Evolutionary conservation across 495 filamentous ascomycete species (phyloP), one percentile per base, ranked within the genome.

Genomic region (Aspergillus bridgeri): DNA sequence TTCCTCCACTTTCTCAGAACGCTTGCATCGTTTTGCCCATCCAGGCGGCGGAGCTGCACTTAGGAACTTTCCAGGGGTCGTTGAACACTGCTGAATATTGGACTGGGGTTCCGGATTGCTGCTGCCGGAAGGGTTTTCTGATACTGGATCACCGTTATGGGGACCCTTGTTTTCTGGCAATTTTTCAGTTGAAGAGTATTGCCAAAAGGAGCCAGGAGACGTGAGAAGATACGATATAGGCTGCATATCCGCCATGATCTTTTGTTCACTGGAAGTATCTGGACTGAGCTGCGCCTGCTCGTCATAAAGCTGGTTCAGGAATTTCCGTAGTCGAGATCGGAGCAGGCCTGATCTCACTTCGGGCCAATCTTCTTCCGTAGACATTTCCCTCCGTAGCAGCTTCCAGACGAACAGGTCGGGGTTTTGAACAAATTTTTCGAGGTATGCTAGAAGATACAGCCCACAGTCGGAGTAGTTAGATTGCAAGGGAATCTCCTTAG

Each of bases 391-490:
- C 23, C 66, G 70, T 2, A 89, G 70, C 19, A 85, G 67, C 47
- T 79, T 82, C n/a, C 60, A 62, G 20, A 86, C 72, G 50, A 95
- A 95, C 3, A 55, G 60, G 48, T 86, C 81, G 4, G 91, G 91
- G 51, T 86, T 64, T 51, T 82, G 71, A 3, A 92, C 79, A 56
- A 98, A 97, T 60, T 87, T 85, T 61, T 89, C 83, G 23, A 94
- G 68, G 60, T 98, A 98, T 3, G 83, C 88, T 9, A 97, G 71
- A 8, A 98, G 73, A 67, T 85, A 98, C 2, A 96, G 68, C 3
- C 94, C 94, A 66, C 94, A 98, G 68, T 98, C 94, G 44, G 82
- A 92, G 65, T 76, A 88, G 60, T 98, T 98, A 15, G 83, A 74
- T 70, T 98, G 94, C 51, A 83, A 66, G 2, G 95, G 94, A 19